Evolutionary conservation across 139 green algal species (phyloP), one percentile per base, ranked within the genome.

Genomic region (Raphidocelis subcapitata): DNA sequence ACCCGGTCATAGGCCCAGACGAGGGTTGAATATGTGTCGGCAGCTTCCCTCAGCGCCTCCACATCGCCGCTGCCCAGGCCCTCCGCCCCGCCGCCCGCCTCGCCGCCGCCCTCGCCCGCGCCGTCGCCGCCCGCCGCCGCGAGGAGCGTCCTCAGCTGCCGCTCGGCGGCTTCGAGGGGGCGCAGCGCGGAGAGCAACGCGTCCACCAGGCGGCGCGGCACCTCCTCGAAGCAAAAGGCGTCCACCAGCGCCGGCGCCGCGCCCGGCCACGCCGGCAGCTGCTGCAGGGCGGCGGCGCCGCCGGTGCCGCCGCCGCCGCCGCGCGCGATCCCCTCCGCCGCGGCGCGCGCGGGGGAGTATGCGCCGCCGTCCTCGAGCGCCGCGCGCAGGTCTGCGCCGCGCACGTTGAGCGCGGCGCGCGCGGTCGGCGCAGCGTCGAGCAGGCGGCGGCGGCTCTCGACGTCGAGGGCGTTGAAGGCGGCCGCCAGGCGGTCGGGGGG

Each of bases 171-270:
- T 52, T 67, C 29, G 51, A 78, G 55, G 2, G 62, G 28, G 1
- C 49, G 21, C 51, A 66, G 5, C 47, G 64, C 28, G 51, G 69
- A 16, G 61, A 65, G 63, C 51, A 72, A 51, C 31, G 37, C 56
- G 21, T 29, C 44, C 56, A 68, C 31, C 65, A 52, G 55, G 18
- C 55, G 44, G n/a, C 16, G 21, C 5, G 56, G 41, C 21, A 74
- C 28, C 64, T 79, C 73, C 56, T 79, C 64, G 52, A 56, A 78
- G 15, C 35, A 51, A 49, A 49, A 78, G 18, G 71, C 73, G 64
- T 73, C 73, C 16, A 74, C 41, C 0, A 79, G 54, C 5, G 37
- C 21, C 8, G 55, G 73, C 24, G 67, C 65, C 46, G 59, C 29
- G 1, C 73, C 73, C 8, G 73, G 65, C 73, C 64, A 73, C 5